Conservation (phyloP, 805 yeast genomes). For the Cyberlindnera mississippiensis region DNA sequence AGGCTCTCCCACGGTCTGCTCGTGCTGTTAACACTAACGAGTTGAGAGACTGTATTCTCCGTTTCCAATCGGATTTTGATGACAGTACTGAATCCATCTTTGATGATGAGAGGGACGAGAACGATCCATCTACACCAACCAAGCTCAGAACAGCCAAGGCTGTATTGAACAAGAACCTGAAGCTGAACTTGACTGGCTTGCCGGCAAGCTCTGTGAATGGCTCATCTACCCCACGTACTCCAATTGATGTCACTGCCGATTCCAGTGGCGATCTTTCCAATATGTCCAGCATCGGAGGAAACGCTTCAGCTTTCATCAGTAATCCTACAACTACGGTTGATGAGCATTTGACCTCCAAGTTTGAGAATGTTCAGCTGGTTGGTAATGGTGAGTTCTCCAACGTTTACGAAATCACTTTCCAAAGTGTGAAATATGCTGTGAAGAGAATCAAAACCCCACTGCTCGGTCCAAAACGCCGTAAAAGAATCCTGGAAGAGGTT, state of each 20-base stretch:
- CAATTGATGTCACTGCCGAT: constrained; percentile 22
- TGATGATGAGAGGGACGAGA: constrained; percentile 20
- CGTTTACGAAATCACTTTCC: constrained; percentile 77
- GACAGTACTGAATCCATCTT: constrained; percentile 30
- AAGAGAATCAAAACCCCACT: constrained; percentile 75
- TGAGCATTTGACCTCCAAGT: constrained; percentile 44
- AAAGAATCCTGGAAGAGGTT: constrained; percentile 69
- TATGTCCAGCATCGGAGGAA: constrained; percentile 22
- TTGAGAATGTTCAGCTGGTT: constrained; percentile 60
- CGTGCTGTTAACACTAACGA: constrained; percentile 36
- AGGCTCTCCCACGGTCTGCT: constrained; percentile 24
- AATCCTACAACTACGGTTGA: constrained; percentile 30
- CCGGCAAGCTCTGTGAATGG: constrained; percentile 22
- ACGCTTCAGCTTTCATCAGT: constrained; percentile 16
- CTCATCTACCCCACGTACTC: constrained; percentile 31
- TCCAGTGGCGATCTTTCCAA: constrained; percentile 18
- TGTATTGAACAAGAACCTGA: constrained; percentile 15
- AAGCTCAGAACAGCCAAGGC: constrained; percentile 27
- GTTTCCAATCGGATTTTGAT: constrained; percentile 40
- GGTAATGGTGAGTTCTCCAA: constrained; percentile 89
- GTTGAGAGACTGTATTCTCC: constrained; percentile 37
- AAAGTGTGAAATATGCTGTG: constrained; percentile 71
- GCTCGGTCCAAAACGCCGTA: constrained; percentile 52
- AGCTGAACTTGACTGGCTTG: constrained; percentile 5
- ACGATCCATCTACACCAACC: constrained; percentile 44